Evolutionary conservation across 495 filamentous ascomycete species (phyloP), one percentile per base, ranked within the genome.

Genomic region (Delitschia confertaspora): DNA sequence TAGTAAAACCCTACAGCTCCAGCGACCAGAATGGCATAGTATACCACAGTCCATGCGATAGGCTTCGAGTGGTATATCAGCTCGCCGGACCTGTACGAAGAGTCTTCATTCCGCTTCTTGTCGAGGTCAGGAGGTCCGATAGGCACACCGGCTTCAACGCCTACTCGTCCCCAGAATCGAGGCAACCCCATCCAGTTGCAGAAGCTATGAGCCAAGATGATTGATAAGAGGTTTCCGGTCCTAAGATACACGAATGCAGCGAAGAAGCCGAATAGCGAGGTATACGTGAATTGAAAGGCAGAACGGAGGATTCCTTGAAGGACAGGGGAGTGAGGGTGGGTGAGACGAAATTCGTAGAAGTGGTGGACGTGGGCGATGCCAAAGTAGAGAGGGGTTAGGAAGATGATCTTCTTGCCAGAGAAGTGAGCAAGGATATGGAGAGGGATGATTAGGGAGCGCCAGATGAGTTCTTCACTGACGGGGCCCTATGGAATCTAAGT

Each of bases 291-390:
- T 59, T 98, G 91, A 49, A 95, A 74, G 14, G 86, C 29, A 1
- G 83, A 83, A 32, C 85, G 77, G 4, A 85, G 47, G 0, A 88
- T 42, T 4, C 78, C 78, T 1, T 69, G 66, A 3, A 69, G 29
- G 9, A 75, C 50, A 4, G 82, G 70, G 2, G 80, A 78, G 48
- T 76, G 68, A 11, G 89, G 86, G 56, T 94, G 75, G 0, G 79
- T 82, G 7, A 93, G 66, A 22, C 79, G 76, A 67, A 89, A 95
- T 65, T 98, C 91, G 66, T 95, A 94, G 63, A 88, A 85, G 65
- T 96, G 91, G 64, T 98, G 89, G 20, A 94, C 62, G 66, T 98
- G 91, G 8, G 88, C 85, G 36, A 98, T 82, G 41, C 93, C 91
- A 60, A 98, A 98, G 64, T 93, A 83, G 7, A 96, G 63, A 2